Evolutionary conservation across 352 stramenopile genomes (phyloP).

Genomic region (Saprolegnia diclina): DNA sequence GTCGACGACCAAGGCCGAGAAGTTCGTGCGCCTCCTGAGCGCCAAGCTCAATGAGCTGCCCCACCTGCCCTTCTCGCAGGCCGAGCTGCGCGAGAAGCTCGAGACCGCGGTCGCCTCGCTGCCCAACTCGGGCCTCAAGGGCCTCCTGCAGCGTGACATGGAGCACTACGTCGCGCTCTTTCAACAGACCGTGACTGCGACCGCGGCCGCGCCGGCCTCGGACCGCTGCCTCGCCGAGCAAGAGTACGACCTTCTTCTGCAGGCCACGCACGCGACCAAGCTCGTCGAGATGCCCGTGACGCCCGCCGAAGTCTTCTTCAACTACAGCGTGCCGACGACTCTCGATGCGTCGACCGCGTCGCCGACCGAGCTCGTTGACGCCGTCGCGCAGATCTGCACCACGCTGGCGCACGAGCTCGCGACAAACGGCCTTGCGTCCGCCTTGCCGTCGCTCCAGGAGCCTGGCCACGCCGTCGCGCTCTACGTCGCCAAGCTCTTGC

Average conservation of each 20-base stretch:
- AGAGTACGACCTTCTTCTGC: slow-evolving; percentile 24
- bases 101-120: slow-evolving; percentile 21
- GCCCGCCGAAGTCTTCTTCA: slow-evolving; percentile 19
- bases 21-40: slow-evolving; percentile 19
- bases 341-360: not conserved
- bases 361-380: slow-evolving; percentile 13
- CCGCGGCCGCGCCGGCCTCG: not conserved
- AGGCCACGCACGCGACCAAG: slow-evolving; percentile 13
- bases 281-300: slow-evolving; percentile 11
- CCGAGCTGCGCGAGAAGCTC: slow-evolving; percentile 24
- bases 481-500: slow-evolving; percentile 14
- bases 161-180: slow-evolving; percentile 7
- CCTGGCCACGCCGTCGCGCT: slow-evolving; percentile 7
- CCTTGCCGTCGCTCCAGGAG: slow-evolving; percentile 2
- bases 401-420: slow-evolving; percentile 16
- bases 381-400: not conserved
- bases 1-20: slow-evolving; percentile 18
- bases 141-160: slow-evolving; percentile 13
- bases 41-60: slow-evolving; percentile 26
- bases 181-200: not conserved
- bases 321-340: not conserved
- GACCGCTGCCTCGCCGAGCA: slow-evolving; percentile 14
- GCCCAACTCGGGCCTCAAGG: slow-evolving; percentile 18
- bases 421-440: slow-evolving; percentile 20
- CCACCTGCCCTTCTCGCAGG: slow-evolving; percentile 3